These are phyloP conservation scores for Hygrocybe punicea DNA, from an alignment of 768 basidiomycete genomes.

Conservation along the genomic window DNA sequence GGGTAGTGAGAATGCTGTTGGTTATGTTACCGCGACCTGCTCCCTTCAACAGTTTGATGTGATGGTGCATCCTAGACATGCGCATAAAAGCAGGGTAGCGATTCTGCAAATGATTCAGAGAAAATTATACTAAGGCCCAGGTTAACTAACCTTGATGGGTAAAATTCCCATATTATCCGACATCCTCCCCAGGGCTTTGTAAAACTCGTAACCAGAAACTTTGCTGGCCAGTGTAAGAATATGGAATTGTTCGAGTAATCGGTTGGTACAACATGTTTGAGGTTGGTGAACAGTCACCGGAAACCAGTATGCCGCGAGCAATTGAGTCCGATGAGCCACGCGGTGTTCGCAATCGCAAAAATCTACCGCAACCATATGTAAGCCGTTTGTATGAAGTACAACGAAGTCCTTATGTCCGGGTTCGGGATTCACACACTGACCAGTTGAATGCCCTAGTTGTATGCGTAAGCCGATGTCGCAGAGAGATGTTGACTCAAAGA, in stretches of 20 bases:
- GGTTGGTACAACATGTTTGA: too few relatives aligned
- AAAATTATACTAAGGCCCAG: too few relatives aligned
- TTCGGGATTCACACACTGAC: constrained; percentile 4
- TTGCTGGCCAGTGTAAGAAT: too few relatives aligned
- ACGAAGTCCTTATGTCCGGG: too few relatives aligned
- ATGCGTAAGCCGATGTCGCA: constrained; percentile 5
- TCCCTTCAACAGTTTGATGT: constrained; percentile 24
- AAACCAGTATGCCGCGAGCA: too few relatives aligned
- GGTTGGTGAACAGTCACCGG: too few relatives aligned
- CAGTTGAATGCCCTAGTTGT: constrained; percentile 7
- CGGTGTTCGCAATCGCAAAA: too few relatives aligned
- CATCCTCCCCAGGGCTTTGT: constrained; percentile 18
- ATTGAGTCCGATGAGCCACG: too few relatives aligned
- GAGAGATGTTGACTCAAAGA: constrained; percentile 1
- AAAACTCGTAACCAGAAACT: too few relatives aligned
- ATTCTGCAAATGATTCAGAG: neutral
- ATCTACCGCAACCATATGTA: too few relatives aligned
- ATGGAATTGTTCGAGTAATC: too few relatives aligned
- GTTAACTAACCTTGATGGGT: constrained; percentile 17
- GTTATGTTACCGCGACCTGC: constrained; percentile 19
- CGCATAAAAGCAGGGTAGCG: constrained; percentile 17
- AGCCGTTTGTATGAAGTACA: too few relatives aligned
- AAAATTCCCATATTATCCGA: constrained; percentile 26
- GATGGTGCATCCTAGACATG: constrained; percentile 17
- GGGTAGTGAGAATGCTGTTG: constrained; percentile 13